Conservation (phyloP, 805 yeast species). For the Monosporozyma servazzii region DNA sequence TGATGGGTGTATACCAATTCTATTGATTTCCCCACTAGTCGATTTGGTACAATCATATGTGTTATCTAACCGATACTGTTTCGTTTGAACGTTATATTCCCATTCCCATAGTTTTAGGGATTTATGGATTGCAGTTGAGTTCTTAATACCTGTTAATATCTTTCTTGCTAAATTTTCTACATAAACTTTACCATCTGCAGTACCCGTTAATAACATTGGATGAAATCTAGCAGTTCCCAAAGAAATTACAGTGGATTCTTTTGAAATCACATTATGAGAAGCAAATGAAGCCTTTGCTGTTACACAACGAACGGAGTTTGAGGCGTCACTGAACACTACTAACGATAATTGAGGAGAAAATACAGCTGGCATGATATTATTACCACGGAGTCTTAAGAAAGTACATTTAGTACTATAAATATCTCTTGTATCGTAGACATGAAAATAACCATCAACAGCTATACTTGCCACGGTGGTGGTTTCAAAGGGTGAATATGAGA, state of each 20-base stretch:
- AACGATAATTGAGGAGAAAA: constrained; percentile 31
- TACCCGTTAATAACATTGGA: constrained; percentile 40
- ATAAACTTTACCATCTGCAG: constrained; percentile 40
- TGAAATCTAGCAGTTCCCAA: constrained; percentile 36
- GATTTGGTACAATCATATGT: constrained; percentile 30
- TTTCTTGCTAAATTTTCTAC: constrained; percentile 35
- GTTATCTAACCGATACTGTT: constrained; percentile 35
- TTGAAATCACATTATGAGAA: constrained; percentile 30
- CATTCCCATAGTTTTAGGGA: constrained; percentile 31
- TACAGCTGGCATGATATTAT: constrained; percentile 21
- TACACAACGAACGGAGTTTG: constrained; percentile 29
- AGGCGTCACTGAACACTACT: constrained; percentile 36
- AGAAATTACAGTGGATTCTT: constrained; percentile 34
- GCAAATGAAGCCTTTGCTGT: constrained; percentile 32
- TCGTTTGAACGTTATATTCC: constrained; percentile 34
- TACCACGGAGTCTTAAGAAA: constrained; percentile 28
- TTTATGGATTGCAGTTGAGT: constrained; percentile 22
- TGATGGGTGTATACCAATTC: constrained; percentile 37
- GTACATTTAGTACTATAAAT: constrained; percentile 24
- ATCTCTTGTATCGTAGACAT: constrained; percentile 31
- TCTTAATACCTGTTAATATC: constrained; percentile 30
- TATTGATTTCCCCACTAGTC: constrained; percentile 21
- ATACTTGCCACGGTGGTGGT: constrained; percentile 28
- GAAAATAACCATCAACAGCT: constrained; percentile 36
- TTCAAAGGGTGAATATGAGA: constrained; percentile 31